Evolutionary conservation across 768 basidiomycete species (phyloP).

Genomic region (Boletus barrowsii): DNA sequence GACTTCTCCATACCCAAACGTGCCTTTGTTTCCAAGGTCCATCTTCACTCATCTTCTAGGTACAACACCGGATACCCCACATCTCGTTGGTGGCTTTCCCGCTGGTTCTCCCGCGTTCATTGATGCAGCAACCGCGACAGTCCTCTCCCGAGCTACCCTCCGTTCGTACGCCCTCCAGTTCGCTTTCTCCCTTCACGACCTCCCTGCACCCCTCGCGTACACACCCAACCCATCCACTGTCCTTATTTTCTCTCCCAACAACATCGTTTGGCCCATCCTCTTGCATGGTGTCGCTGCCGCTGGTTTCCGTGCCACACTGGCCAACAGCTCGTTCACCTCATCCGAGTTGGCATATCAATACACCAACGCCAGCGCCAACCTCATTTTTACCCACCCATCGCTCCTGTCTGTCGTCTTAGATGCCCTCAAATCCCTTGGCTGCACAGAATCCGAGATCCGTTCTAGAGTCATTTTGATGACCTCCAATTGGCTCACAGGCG

Average conservation of each 20-base stretch:
- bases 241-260: slow-evolving; percentile 70
- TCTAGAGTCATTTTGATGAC: slow-evolving; percentile 57
- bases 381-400: slow-evolving; percentile 65
- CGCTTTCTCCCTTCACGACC: slow-evolving; percentile 53
- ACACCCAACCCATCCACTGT: slow-evolving; percentile 46
- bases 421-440: slow-evolving; percentile 52
- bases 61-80: slow-evolving; percentile 11
- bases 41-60: slow-evolving; percentile 33
- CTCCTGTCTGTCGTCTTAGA: slow-evolving; percentile 52
- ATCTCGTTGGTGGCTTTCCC: slow-evolving; percentile 42
- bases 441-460: slow-evolving; percentile 45
- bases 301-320: slow-evolving; percentile 65
- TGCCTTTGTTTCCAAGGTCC: slow-evolving; percentile 24
- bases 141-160: slow-evolving; percentile 54
- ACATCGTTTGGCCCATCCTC: slow-evolving; percentile 51
- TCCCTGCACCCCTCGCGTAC: slow-evolving; percentile 44
- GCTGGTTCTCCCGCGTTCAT: slow-evolving; percentile 54
- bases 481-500: slow-evolving; percentile 42
- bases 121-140: slow-evolving; percentile 57
- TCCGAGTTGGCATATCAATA: slow-evolving; percentile 73
- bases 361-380: slow-evolving; percentile 57
- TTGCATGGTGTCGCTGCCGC: slow-evolving; percentile 53
- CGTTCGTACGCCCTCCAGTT: slow-evolving; percentile 53
- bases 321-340: slow-evolving; percentile 69
- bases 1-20: slow-evolving; percentile 18